Evolutionary conservation across 306 rosid species (phyloP).

Genomic region (Malus orientalis): DNA sequence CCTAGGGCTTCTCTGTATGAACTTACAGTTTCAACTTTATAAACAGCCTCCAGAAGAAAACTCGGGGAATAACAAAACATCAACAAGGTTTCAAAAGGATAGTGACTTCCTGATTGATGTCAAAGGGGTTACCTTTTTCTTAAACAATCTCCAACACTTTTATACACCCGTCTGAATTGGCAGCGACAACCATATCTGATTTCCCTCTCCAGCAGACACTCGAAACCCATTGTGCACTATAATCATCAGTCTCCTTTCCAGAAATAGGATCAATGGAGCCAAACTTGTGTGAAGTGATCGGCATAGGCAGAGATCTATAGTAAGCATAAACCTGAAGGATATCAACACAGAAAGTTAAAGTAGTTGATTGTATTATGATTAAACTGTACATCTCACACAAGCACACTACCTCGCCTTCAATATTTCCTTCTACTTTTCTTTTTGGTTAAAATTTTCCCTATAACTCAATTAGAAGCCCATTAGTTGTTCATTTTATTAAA

Average conservation of each 20-base stretch:
- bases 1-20: background rate
- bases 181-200: constrained; percentile 77
- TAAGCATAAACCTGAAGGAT: constrained; percentile 72
- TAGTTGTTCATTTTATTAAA: background rate
- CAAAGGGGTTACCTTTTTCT: constrained; percentile 13
- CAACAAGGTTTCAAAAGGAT: background rate
- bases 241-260: constrained; percentile 80
- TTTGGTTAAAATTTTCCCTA: background rate
- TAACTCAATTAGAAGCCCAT: background rate
- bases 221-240: constrained; percentile 81
- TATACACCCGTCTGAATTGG: constrained; percentile 87
- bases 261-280: constrained; percentile 80
- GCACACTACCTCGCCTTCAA: background rate
- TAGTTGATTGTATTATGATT: background rate
- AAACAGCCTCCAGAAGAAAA: constrained; percentile 10
- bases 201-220: constrained; percentile 94
- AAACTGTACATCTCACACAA: background rate
- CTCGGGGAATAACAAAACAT: background rate
- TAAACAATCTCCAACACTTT: constrained; percentile 78
- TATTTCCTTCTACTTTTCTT: background rate
- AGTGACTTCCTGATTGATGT: background rate
- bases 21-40: constrained; percentile 17
- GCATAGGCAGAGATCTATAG: constrained; percentile 77
- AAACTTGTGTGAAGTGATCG: constrained; percentile 71
- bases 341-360: background rate